These are phyloP conservation scores for Leonotis leonurus DNA, from an alignment of 257 asterid genomes.

Conservation along the genomic window DNA sequence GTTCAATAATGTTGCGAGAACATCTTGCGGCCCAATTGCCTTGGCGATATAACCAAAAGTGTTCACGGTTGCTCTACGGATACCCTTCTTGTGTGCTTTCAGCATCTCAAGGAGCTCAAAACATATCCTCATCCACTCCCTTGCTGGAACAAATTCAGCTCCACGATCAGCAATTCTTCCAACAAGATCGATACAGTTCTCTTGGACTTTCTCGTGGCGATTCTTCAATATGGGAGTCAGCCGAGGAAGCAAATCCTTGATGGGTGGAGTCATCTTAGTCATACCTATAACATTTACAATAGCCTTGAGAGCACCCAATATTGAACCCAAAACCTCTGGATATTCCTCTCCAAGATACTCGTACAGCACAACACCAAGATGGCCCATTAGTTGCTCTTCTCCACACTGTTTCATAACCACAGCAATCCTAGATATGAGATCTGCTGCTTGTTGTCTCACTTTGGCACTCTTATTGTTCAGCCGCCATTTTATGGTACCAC, in stretches of 20 bases:
- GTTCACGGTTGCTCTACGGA: conserved; percentile 87
- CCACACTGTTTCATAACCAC: conserved; percentile 91
- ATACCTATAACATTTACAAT: conserved; percentile 89
- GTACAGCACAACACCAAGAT: conserved; percentile 81
- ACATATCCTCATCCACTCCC: conserved; percentile 96
- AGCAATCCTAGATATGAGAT: conserved; percentile 78
- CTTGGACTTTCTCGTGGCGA: conserved; percentile 92
- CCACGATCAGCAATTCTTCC: conserved; percentile 93
- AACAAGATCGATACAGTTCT: conserved; percentile 83
- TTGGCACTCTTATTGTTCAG: conserved; percentile 88
- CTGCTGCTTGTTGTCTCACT: conserved; percentile 90
- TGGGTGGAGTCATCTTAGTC: conserved; percentile 95
- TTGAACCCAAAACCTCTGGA: conserved; percentile 87
- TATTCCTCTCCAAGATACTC: conserved; percentile 88
- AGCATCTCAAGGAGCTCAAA: conserved; percentile 96
- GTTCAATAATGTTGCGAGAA: conserved; percentile 76
- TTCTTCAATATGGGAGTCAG: conserved; percentile 83
- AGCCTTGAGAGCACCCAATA: conserved; percentile 80
- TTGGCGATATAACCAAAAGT: conserved; percentile 88
- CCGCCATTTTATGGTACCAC: conserved; percentile 92
- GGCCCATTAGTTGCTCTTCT: conserved; percentile 89
- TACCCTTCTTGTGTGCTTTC: conserved; percentile 88
- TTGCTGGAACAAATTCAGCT: conserved; percentile 88
- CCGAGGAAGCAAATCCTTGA: conserved; percentile 90
- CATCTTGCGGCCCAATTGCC: conserved; percentile 90